phyloP scores from a whole-genome alignment of 78 protist species.

The Planoprotostelium fungivorum region DNA sequence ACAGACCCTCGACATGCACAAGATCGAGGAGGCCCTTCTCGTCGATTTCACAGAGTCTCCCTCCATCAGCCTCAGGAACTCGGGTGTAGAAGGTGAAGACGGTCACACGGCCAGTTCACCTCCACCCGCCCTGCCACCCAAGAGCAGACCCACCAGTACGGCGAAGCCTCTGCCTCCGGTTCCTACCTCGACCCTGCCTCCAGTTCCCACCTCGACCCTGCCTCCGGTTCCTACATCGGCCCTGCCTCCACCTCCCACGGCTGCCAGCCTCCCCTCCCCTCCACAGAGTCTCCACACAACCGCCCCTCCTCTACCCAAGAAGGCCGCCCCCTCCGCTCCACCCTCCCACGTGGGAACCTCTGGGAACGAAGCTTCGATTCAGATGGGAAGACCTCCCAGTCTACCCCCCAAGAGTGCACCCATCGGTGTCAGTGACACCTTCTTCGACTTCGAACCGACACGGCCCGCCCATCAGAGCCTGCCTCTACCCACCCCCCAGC shows the following conservation, averaged over 20 bases:
- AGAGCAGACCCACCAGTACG: neutral
- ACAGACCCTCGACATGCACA: neutral
- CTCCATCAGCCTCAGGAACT: neutral
- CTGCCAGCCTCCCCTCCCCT: neutral
- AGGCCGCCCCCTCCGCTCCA: neutral
- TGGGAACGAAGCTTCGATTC: no score
- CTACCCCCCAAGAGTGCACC: no score
- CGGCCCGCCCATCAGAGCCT: no score
- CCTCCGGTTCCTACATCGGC: neutral
- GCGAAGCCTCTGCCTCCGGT: neutral
- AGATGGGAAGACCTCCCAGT: neutral
- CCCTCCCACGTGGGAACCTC: neutral
- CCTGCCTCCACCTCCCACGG: neutral
- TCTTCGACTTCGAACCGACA: no score
- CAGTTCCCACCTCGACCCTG: neutral
- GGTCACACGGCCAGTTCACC: neutral
- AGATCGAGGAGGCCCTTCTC: neutral
- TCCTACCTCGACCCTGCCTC: neutral
- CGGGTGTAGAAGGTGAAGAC: neutral
- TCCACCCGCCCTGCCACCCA: neutral
- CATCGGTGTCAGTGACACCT: no score
- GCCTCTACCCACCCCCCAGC: no score
- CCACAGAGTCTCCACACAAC: no score
- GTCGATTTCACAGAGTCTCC: neutral
- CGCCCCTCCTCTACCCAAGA: neutral